Evolutionary conservation across 2,329 filamentous ascomycete species (phyloP).

Genomic region (Didymella exigua): DNA sequence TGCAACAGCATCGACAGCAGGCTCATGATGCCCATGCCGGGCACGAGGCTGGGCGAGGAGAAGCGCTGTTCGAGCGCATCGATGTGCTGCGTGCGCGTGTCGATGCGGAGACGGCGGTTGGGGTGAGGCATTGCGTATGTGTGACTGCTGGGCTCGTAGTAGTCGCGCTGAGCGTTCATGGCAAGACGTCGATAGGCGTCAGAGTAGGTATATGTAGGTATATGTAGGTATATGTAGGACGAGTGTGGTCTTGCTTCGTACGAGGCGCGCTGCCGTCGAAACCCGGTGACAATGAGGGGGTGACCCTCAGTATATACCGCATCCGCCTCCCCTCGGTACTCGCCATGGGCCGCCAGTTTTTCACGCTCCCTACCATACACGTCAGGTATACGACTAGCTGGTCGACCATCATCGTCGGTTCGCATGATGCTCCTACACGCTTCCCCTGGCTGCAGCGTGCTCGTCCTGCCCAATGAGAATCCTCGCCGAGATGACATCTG

Average conservation of each 20-base stretch:
- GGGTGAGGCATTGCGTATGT: slow-evolving; percentile 5
- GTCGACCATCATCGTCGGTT: slow-evolving; percentile 11
- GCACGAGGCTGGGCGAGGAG: slow-evolving; percentile 13
- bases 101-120: slow-evolving; percentile 12
- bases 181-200: not conserved
- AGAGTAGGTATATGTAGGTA: too few relatives aligned
- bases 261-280: slow-evolving; percentile 1
- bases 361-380: slow-evolving; percentile 4
- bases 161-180: not conserved
- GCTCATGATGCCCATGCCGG: slow-evolving; percentile 19
- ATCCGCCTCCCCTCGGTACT: slow-evolving; percentile 9
- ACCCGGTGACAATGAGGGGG: not conserved
- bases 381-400: slow-evolving; percentile 6
- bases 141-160: not conserved
- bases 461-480: slow-evolving; percentile 6
- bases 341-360: slow-evolving; percentile 7
- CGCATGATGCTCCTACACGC: slow-evolving; percentile 17
- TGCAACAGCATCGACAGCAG: slow-evolving; percentile 15
- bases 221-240: slow-evolving; percentile 5
- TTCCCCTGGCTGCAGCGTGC: slow-evolving; percentile 2
- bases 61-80: slow-evolving; percentile 18
- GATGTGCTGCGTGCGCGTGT: slow-evolving; percentile 3
- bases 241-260: not conserved
- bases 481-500: slow-evolving; percentile 5
- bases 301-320: slow-evolving; percentile 15